Conservation (phyloP, 371 early-diverging fungal genomes). For the Mortierella sp. region DNA sequence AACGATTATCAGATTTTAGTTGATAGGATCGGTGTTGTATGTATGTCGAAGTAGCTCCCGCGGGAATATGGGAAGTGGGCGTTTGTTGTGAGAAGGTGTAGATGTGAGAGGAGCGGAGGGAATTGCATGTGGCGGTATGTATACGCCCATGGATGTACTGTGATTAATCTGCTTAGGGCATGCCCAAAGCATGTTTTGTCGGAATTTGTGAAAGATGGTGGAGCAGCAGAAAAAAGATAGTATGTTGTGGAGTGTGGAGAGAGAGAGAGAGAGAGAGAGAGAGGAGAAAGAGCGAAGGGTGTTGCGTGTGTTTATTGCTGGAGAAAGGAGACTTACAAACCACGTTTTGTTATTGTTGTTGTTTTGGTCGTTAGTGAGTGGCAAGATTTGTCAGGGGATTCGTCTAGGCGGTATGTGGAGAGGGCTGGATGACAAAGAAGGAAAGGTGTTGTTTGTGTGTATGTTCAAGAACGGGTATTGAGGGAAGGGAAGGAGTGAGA, state of each 20-base stretch:
- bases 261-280: background rate
- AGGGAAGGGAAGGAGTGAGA: background rate
- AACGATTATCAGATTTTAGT: too few species aligned
- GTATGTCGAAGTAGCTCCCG: too few species aligned
- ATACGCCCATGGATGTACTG: too few species aligned
- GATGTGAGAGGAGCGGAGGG: too few species aligned
- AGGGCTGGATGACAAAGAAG: background rate
- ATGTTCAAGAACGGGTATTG: background rate
- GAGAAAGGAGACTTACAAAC: background rate
- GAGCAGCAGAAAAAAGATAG: background rate
- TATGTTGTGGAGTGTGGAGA: background rate
- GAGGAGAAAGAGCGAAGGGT: background rate
- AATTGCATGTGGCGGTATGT: too few species aligned
- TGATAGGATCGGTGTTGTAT: too few species aligned
- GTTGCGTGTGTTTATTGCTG: background rate
- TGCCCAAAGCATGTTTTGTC: too few species aligned
- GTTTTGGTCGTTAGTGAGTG: background rate
- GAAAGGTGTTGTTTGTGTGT: background rate
- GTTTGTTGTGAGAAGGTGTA: too few species aligned
- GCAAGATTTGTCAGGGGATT: background rate
- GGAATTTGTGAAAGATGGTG: background rate
- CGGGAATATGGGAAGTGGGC: too few species aligned
- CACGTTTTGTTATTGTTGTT: background rate
- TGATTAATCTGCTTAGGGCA: too few species aligned
- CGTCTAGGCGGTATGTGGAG: slow-evolving; percentile 1